Evolutionary conservation across 2,329 filamentous ascomycete genomes (phyloP), one percentile per base, ranked within the genome.

Genomic region (Chrysoporthe austroafricana): DNA sequence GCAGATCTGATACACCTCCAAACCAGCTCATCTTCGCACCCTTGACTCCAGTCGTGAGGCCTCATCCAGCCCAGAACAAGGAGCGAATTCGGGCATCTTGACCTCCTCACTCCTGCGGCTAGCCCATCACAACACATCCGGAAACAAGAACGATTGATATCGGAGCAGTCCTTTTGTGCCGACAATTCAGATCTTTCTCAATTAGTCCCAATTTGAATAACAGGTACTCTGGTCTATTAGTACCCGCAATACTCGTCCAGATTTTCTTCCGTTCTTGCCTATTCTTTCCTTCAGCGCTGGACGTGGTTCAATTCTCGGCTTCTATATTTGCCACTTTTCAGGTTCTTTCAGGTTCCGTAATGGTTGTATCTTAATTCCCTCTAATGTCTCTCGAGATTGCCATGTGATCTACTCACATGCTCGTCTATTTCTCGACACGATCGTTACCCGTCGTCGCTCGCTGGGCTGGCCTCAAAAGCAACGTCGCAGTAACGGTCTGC

Each of bases 251-350:
- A 34, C 26, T 34, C 50, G 50, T 34, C 50, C 21, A 14, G 21
- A 32, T 32, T 14, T n/a, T 34, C 9, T 9, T 57, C 14, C 16
- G 14, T 36, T 57, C 16, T n/a, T 57, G 8, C 16, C 3, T 6
- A 34, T 34, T 54, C 34, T 50, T 56, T 50, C 61, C 6, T 42
- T 62, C 18, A 62, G 61, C 61, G 61, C 61, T 63, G 61, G 61
- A 26, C 61, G 61, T 54, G 48, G 2, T 63, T 43, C n/a, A 13
- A 42, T 44, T 43, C 48, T 26, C 2, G 34, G 21, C 16, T 63
- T 8, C n/a, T 26, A 32, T 46, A 57, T 44, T n/a, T 7, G 16
- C 39, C 54, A 9, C 34, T 57, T 26, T 56, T 44, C 56, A 26
- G 26, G 11, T n/a, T 44, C 13, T 54, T 26, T 11, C 54, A 39